A percentile compares a stretch with the other conserved stretches of the same genome.
Evolutionary conservation across 2,329 filamentous ascomycete genomes (phyloP).

Genomic region (Fusarium oxysporum): DNA sequence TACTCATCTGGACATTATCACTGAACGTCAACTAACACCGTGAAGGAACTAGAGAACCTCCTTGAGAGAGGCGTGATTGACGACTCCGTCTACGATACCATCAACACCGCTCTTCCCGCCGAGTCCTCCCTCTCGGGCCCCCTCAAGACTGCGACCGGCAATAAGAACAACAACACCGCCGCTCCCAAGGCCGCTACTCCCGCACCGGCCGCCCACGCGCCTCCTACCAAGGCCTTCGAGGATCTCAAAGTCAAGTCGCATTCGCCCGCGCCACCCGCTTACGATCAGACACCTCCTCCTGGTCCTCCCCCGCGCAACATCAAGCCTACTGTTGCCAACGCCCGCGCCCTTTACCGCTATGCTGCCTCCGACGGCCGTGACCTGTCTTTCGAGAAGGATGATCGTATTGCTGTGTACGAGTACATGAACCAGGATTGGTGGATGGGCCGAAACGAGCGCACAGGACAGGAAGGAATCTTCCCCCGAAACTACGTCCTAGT

Average conservation of each 20-base stretch:
- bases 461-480: constrained; percentile 90
- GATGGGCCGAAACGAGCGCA: constrained; percentile 88
- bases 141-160: constrained; percentile 54
- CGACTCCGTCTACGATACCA: constrained; percentile 78
- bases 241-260: constrained; percentile 53
- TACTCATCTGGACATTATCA: neutral
- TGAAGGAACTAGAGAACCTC: constrained; percentile 89
- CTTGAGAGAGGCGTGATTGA: constrained; percentile 84
- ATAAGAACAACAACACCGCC: constrained; percentile 48
- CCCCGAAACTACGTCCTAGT: constrained; percentile 88
- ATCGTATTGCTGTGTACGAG: constrained; percentile 83
- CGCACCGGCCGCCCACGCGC: constrained; percentile 47
- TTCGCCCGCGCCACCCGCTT: constrained; percentile 62
- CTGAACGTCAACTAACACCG: constrained; percentile 11
- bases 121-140: constrained; percentile 70
- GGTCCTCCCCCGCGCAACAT: constrained; percentile 55
- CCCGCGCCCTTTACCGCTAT: constrained; percentile 87
- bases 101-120: constrained; percentile 78
- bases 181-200: constrained; percentile 46
- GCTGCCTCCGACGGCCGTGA: constrained; percentile 83
- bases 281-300: constrained; percentile 60
- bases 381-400: constrained; percentile 82
- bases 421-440: constrained; percentile 99
- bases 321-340: constrained; percentile 75
- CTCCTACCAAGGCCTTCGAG: constrained; percentile 55